A percentile compares a stretch with the other conserved stretches of the same genome.
Conservation (phyloP, 139 green algal species). For the Tetraselmis chui region DNA sequence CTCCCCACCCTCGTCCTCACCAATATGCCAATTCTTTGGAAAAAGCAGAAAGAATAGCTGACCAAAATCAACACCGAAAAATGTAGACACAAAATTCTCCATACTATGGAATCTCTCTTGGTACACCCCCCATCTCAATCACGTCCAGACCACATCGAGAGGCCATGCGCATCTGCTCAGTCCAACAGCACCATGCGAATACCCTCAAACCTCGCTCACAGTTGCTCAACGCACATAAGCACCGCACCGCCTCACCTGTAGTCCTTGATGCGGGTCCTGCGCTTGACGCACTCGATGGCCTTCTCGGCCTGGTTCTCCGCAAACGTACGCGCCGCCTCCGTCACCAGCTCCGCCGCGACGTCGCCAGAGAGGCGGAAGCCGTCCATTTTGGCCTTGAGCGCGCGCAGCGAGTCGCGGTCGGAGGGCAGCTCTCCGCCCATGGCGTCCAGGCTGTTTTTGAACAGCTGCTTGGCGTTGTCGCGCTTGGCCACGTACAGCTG, state of each 20-base stretch:
- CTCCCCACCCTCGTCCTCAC: no score
- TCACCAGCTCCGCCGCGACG: conserved; percentile 57
- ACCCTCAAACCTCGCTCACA: no score
- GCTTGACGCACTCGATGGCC: conserved; percentile 67
- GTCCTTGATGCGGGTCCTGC: conserved; percentile 29
- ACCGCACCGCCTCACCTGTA: neutral
- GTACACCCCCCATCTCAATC: no score
- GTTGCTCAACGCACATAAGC: no score
- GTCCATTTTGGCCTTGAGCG: neutral
- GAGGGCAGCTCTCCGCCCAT: conserved; percentile 36
- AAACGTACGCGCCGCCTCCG: conserved; percentile 39
- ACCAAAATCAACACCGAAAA: no score
- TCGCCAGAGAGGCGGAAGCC: conserved; percentile 75
- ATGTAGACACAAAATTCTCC: no score
- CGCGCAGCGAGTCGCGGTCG: neutral
- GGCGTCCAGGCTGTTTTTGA: conserved; percentile 42
- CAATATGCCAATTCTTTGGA: no score
- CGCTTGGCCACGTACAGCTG: conserved; percentile 74
- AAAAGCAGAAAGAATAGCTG: no score
- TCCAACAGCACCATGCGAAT: no score
- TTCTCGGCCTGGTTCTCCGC: conserved; percentile 55
- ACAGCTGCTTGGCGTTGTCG: conserved; percentile 74
- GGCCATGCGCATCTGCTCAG: no score
- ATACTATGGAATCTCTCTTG: no score
- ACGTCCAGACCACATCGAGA: neutral